phyloP scores from a whole-genome alignment of 2,329 filamentous ascomycete species.

The Calonectria honghensis region DNA sequence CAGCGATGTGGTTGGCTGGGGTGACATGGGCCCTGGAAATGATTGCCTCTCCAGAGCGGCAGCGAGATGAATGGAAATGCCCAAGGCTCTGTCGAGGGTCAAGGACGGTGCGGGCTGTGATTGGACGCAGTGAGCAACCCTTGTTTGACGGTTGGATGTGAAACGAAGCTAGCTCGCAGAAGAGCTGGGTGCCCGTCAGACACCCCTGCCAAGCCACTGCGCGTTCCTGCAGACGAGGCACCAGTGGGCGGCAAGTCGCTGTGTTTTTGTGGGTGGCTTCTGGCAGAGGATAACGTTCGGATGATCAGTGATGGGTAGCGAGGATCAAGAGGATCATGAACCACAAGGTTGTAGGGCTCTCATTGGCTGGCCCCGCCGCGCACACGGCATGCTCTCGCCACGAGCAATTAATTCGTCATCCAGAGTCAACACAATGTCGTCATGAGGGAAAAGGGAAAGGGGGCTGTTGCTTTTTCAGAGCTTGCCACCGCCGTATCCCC shows the following conservation, averaged over 20 bases:
- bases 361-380: not conserved
- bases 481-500: conserved; percentile 19
- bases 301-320: conserved; percentile 24
- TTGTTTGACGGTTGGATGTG: conserved; percentile 32
- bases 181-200: conserved; percentile 21
- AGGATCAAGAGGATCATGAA: conserved; percentile 23
- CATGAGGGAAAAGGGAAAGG: conserved; percentile 1
- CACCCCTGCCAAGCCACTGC: conserved; percentile 33
- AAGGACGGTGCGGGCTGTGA: conserved; percentile 11
- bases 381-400: conserved; percentile 1
- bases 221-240: conserved; percentile 39
- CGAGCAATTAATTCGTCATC: not conserved
- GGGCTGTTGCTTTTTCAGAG: conserved; percentile 20
- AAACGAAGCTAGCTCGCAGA: conserved; percentile 35
- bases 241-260: conserved; percentile 5
- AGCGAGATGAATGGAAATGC: conserved; percentile 14
- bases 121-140: conserved; percentile 22
- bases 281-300: not conserved
- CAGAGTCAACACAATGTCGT: conserved; percentile 3
- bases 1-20: conserved; percentile 25
- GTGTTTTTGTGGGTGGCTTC: not conserved
- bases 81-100: conserved; percentile 24
- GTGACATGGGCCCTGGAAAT: conserved; percentile 7
- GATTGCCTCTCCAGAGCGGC: not conserved
- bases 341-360: not conserved